Conservation (phyloP, 2,329 filamentous ascomycete genomes). For the Arachnomyces sp. region DNA sequence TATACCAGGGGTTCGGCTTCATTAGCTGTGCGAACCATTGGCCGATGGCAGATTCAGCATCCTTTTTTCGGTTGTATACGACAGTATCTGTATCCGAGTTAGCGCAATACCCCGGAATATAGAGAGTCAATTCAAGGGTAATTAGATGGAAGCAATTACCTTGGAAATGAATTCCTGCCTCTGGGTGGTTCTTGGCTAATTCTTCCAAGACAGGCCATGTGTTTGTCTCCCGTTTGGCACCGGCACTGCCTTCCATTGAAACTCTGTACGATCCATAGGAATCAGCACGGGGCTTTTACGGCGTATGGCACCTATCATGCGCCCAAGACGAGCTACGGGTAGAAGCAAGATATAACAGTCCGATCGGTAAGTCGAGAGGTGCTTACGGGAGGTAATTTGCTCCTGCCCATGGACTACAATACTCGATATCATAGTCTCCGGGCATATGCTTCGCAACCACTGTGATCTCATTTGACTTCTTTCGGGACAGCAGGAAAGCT, state of each 20-base stretch:
- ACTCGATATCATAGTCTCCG: conserved; percentile 85
- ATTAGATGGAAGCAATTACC: conserved; percentile 37
- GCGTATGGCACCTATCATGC: too few relatives aligned
- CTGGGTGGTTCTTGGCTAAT: conserved; percentile 57
- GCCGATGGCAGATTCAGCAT: conserved; percentile 46
- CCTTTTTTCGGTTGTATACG: conserved; percentile 56
- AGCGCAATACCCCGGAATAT: neutral
- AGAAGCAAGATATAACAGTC: neutral
- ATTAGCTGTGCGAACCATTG: conserved; percentile 61
- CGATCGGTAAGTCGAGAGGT: neutral
- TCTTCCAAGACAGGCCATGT: conserved; percentile 58
- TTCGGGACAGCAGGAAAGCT: conserved; percentile 52
- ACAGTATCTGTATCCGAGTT: conserved; percentile 34
- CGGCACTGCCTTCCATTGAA: conserved; percentile 29
- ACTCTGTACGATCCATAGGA: conserved; percentile 20
- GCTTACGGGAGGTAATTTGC: conserved; percentile 67
- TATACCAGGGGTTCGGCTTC: conserved; percentile 63
- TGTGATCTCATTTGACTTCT: conserved; percentile 52
- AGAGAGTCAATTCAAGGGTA: too few relatives aligned
- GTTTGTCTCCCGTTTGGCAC: conserved; percentile 49
- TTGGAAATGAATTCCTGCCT: conserved; percentile 75
- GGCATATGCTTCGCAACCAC: conserved; percentile 84
- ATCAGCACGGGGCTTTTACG: neutral
- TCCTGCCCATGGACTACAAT: conserved; percentile 81
- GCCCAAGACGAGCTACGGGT: too few relatives aligned